Evolutionary conservation across 2,329 filamentous ascomycete species (phyloP).

Genomic region (Aspergillus amoenus): DNA sequence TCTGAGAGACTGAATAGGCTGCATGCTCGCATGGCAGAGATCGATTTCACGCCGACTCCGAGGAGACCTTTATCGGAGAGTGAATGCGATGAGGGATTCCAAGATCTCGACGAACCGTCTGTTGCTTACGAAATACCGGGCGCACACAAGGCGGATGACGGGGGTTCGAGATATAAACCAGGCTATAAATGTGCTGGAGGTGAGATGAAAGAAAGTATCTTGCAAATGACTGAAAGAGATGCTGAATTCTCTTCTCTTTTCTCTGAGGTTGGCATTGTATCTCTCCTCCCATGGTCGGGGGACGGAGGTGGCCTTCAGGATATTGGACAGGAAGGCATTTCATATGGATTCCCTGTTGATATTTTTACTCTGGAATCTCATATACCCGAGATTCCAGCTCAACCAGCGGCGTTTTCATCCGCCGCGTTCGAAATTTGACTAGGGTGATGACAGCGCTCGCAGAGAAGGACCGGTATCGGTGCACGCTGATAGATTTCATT

Average conservation of each 20-base stretch:
- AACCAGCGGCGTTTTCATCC: neutral
- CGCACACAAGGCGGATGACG: neutral
- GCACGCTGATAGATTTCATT: neutral
- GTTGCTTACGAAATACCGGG: neutral
- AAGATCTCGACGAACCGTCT: neutral
- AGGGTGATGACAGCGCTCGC: neutral
- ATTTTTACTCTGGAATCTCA: neutral
- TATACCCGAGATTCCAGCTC: neutral
- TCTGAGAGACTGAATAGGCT: conserved; percentile 6
- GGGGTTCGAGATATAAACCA: neutral
- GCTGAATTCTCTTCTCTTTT: neutral
- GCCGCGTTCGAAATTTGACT: conserved; percentile 1
- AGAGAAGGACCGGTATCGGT: neutral
- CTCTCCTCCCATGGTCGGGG: neutral
- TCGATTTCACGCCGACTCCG: conserved; percentile 1
- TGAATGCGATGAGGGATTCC: neutral
- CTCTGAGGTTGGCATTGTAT: neutral
- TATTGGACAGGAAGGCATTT: neutral
- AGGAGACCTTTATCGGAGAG: neutral
- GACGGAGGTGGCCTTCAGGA: neutral
- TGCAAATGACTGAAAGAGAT: neutral
- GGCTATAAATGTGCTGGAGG: neutral
- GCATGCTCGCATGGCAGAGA: conserved; percentile 1
- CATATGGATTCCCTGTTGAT: neutral
- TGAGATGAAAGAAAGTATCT: neutral